Percentiles rank a stretch among this genome's conserved stretches.
Conservation (phyloP, 371 early-diverging fungal species). For the Rhizopus microsporus region DNA sequence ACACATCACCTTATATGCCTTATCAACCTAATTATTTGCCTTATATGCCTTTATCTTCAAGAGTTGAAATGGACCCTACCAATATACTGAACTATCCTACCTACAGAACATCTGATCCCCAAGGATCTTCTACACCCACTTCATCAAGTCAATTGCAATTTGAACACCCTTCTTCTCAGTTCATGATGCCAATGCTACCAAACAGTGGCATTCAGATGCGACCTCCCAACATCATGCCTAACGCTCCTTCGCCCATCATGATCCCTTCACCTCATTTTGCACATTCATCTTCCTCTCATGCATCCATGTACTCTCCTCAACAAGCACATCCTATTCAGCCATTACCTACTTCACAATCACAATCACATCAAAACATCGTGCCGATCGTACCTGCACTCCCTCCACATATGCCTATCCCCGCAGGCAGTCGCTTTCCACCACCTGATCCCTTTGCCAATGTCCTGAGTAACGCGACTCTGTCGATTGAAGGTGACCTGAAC, state of each 20-base stretch:
- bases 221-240: constrained; percentile 11
- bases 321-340: background rate
- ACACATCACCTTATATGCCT: background rate
- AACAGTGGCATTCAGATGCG: background rate
- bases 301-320: background rate
- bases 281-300: background rate
- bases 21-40: constrained; percentile 1
- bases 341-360: background rate
- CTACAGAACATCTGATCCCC: constrained; percentile 4
- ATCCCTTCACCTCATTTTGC: constrained; percentile 1
- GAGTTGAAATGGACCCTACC: constrained; percentile 2
- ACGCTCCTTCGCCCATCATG: constrained; percentile 1
- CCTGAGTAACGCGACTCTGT: constrained; percentile 71
- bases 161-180: no score
- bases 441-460: constrained; percentile 53
- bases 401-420: background rate
- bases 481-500: constrained; percentile 63
- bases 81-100: constrained; percentile 7
- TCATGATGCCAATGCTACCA: background rate
- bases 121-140: no score
- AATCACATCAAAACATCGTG: constrained; percentile 22
- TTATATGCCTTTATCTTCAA: constrained; percentile 1
- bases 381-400: constrained; percentile 3
- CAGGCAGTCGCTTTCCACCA: background rate
- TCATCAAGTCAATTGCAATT: background rate